Evolutionary conservation across 192 early-diverging fungal species (phyloP), one percentile per base, ranked within the genome.

Genomic region (Blastocladiella britannica): DNA sequence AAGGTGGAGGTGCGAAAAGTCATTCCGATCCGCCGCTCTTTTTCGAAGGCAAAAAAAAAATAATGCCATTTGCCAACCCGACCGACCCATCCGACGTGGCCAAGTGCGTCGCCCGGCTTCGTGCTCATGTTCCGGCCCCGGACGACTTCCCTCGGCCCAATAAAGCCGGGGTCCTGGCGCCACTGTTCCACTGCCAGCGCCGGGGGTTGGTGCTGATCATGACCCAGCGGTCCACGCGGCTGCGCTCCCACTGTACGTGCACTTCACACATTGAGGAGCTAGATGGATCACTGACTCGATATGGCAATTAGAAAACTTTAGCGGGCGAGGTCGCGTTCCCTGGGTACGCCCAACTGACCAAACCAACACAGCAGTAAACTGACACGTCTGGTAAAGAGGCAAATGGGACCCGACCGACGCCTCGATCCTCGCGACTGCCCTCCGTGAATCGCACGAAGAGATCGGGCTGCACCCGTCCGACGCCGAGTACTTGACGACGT

Each of bases 371-470:
- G n/a, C n/a, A n/a, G n/a, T n/a, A n/a, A n/a, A n/a, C n/a, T n/a
- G n/a, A n/a, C n/a, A n/a, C n/a, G n/a, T n/a, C n/a, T n/a, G n/a
- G n/a, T n/a, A n/a, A n/a, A n/a, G n/a, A 9, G 37, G 37, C 4
- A 47, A 37, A 4, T 28, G 43, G 24, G 73, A 75, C 51, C 18
- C 28, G 9, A 53, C 58, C 6, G 73, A 75, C 54, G 26, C 28
- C 5, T 57, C 60, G 3, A 23, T 63, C 28, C 28, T 65, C 12
- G 68, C 24, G 8, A 63, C 73, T 0, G 68, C 70, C 2, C 55
- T 75, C n/a, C 61, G 73, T 2, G 73, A 75, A 54, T 65, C 70
- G 3, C 27, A 63, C 25, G 73, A 75, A 53, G 73, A 75, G 57
- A 65, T 71, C 12, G 59, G 57, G 4, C 53, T 72, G 3, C 54